Conservation (phyloP, 2,329 filamentous ascomycete species). For the Colletotrichum sp. region DNA sequence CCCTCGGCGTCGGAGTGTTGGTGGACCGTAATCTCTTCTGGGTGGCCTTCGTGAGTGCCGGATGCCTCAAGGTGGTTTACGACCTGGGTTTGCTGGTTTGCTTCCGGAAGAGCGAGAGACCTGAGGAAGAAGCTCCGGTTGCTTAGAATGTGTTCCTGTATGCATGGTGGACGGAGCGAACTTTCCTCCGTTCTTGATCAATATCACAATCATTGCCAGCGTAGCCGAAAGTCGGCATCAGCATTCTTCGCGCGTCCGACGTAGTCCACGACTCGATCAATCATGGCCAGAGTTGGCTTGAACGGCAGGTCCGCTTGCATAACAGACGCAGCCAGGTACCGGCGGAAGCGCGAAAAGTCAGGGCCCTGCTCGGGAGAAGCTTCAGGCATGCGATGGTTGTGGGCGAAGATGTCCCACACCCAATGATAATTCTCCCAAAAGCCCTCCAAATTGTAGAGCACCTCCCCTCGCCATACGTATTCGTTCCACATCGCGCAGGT, state of each 20-base stretch:
- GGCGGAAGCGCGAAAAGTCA: background rate
- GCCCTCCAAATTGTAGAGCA: background rate
- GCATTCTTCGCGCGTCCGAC: background rate
- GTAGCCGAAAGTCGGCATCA: background rate
- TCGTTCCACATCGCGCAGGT: background rate
- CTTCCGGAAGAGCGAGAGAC: background rate
- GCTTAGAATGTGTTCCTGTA: background rate
- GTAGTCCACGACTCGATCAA: background rate
- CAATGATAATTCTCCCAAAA: background rate
- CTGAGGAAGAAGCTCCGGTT: rapidly evolving
- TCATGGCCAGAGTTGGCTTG: background rate
- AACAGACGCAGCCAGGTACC: background rate
- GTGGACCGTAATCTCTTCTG: background rate
- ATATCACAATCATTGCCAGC: background rate
- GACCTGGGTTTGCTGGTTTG: background rate
- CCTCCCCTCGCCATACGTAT: background rate
- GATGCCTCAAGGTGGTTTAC: background rate
- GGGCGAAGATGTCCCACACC: background rate
- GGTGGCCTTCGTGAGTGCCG: background rate
- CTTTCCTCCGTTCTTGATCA: background rate
- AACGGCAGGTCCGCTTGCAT: background rate
- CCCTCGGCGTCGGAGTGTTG: background rate
- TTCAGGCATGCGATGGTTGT: background rate
- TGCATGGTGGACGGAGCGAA: background rate
- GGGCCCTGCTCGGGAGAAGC: background rate